A percentile compares a stretch with the other conserved stretches of the same genome.
These are phyloP conservation scores for Berkeleyomyces rouxiae DNA, from an alignment of 2,329 filamentous ascomycete species.

Conservation along the genomic window DNA sequence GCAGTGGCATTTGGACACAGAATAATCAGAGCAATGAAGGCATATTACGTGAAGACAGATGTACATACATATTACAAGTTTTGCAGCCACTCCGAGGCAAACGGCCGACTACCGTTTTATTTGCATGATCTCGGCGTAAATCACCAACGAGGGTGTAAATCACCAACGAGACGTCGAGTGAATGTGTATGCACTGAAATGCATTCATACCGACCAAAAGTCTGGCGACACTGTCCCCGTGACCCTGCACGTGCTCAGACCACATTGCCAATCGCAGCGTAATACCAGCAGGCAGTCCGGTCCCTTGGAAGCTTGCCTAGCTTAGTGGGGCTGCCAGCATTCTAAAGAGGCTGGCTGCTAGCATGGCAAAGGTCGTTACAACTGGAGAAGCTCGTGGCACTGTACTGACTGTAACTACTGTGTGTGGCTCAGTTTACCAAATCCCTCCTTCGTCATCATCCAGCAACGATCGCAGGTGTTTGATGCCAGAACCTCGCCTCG, in stretches of 20 bases:
- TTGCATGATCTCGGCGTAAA: too few relatives aligned
- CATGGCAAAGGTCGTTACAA: neutral
- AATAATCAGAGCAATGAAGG: too few relatives aligned
- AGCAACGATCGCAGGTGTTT: slow-evolving; percentile 1
- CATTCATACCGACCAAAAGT: neutral
- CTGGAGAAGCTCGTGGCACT: slow-evolving; percentile 3
- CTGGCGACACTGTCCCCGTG: neutral
- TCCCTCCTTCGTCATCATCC: slow-evolving; percentile 12
- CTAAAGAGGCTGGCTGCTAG: slow-evolving; percentile 5
- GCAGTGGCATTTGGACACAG: too few relatives aligned
- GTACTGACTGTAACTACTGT: neutral
- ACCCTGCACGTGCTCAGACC: slow-evolving; percentile 4
- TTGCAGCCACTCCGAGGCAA: too few relatives aligned
- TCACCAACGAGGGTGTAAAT: too few relatives aligned
- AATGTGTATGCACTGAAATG: too few relatives aligned
- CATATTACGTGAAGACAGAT: too few relatives aligned
- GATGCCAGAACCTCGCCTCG: neutral
- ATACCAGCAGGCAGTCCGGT: neutral
- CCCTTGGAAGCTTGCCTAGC: slow-evolving; percentile 2
- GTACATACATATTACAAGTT: too few relatives aligned
- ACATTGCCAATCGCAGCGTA: neutral
- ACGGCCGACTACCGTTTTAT: too few relatives aligned
- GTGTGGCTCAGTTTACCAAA: slow-evolving; percentile 7
- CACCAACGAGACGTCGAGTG: too few relatives aligned
- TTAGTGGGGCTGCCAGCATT: slow-evolving; percentile 12